phyloP scores from a whole-genome alignment of 495 filamentous ascomycete species.

The Podospora comata region DNA sequence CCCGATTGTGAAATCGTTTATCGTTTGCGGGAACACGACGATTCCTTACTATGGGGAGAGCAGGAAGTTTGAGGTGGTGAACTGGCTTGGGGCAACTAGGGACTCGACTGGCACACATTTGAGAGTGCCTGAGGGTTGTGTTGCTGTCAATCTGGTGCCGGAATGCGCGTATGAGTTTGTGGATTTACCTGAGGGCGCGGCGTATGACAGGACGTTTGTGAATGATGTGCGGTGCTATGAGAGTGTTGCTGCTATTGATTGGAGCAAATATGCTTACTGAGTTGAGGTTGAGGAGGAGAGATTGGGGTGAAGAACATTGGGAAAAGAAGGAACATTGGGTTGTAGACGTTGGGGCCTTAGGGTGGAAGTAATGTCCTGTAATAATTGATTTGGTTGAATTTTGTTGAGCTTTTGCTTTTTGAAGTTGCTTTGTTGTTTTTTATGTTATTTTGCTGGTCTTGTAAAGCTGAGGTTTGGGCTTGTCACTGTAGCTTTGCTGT shows the following conservation, averaged over 20 bases:
- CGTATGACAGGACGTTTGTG: slow-evolving; percentile 8
- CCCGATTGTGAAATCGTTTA: neutral
- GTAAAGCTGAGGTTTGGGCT: too few relatives aligned
- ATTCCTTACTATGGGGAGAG: slow-evolving; percentile 13
- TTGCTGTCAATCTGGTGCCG: slow-evolving; percentile 8
- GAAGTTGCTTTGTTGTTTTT: neutral
- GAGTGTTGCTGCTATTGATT: slow-evolving; percentile 8
- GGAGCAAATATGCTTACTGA: neutral
- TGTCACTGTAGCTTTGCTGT: too few relatives aligned
- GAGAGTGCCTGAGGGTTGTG: slow-evolving; percentile 7
- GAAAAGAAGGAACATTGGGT: neutral
- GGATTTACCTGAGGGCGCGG: slow-evolving; percentile 1
- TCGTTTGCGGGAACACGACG: slow-evolving; percentile 8
- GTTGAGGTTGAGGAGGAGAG: neutral
- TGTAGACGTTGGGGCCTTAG: neutral
- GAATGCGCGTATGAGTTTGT: slow-evolving; percentile 9
- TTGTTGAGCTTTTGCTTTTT: neutral
- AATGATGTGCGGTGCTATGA: slow-evolving; percentile 17
- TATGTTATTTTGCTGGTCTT: too few relatives aligned
- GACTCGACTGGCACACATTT: slow-evolving; percentile 10
- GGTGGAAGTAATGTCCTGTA: neutral
- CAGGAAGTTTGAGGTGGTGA: slow-evolving; percentile 6
- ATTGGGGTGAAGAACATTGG: neutral
- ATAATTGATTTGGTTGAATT: neutral
- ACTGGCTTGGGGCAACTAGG: slow-evolving; percentile 14